phyloP scores from a whole-genome alignment of 306 rosid genomes.

The Dryas octopetala region DNA sequence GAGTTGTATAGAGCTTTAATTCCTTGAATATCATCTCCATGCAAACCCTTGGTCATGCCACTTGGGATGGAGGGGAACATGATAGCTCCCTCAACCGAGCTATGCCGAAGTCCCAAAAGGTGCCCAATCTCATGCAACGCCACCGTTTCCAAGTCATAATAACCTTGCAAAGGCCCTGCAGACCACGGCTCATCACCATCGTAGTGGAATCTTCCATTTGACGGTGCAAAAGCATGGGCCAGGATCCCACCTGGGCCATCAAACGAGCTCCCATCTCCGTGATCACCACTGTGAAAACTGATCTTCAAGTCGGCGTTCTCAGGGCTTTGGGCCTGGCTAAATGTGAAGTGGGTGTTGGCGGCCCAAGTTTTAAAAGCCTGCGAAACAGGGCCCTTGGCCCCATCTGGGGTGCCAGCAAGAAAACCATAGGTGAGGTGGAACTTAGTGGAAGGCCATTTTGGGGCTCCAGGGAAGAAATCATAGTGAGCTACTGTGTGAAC shows the following conservation, averaged over 20 bases:
- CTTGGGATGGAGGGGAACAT: conserved; percentile 5
- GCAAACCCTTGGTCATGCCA: conserved; percentile 16
- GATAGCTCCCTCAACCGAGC: conserved; percentile 22
- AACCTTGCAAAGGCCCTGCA: background rate
- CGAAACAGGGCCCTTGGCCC: too few species aligned
- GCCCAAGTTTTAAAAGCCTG: too few species aligned
- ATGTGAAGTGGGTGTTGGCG: too few species aligned
- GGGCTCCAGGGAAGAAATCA: too few species aligned
- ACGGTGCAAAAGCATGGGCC: conserved; percentile 35
- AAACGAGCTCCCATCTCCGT: conserved; percentile 29
- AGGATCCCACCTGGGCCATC: conserved; percentile 15
- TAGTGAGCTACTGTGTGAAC: conserved; percentile 13
- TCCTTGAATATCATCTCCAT: conserved; percentile 36
- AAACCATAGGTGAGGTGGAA: too few species aligned
- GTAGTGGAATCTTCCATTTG: conserved; percentile 35
- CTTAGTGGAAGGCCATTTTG: too few species aligned
- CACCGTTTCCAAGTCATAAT: conserved; percentile 26
- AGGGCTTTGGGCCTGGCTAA: background rate
- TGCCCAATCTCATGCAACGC: conserved; percentile 47
- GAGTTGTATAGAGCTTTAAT: conserved; percentile 26
- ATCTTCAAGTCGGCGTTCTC: conserved; percentile 13
- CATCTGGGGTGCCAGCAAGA: too few species aligned
- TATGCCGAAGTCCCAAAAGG: conserved; percentile 35
- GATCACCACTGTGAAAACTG: conserved; percentile 20
- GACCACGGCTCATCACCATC: conserved; percentile 35